Evolutionary conservation across 495 filamentous ascomycete genomes (phyloP).

Genomic region (Trichoderma orchidacearum): DNA sequence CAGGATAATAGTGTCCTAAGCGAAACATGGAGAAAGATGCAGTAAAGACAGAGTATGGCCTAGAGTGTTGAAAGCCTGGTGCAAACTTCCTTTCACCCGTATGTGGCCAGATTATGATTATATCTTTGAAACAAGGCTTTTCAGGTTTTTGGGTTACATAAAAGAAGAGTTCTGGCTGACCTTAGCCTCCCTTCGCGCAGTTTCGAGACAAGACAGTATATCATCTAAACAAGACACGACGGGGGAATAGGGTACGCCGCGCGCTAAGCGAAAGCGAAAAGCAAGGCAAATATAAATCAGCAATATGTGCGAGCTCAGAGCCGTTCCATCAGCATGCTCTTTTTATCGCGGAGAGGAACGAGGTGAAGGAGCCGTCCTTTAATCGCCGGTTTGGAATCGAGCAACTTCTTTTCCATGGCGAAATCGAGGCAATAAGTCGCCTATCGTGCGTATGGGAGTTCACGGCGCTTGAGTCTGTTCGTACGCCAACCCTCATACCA

Average conservation of each 20-base stretch:
- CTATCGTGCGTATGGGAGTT: slow-evolving; percentile 1
- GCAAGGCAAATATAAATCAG: background rate
- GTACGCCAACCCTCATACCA: slow-evolving; percentile 98
- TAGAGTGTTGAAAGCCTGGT: background rate
- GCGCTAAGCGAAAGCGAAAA: background rate
- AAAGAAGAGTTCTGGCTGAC: background rate
- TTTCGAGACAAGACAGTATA: background rate
- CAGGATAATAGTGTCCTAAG: background rate
- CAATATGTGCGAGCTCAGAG: too few relatives aligned
- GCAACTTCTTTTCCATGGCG: too few relatives aligned
- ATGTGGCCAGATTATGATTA: background rate
- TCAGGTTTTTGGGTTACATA: background rate
- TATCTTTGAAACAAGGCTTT: background rate
- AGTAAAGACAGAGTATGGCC: background rate
- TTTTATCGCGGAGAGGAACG: too few relatives aligned
- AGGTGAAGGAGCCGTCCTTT: too few relatives aligned
- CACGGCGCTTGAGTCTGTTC: slow-evolving; percentile 36
- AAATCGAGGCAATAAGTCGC: too few relatives aligned
- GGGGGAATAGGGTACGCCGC: background rate
- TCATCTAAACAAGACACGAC: background rate
- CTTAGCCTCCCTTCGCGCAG: background rate
- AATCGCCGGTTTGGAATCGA: too few relatives aligned
- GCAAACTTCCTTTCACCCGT: background rate
- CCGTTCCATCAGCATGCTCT: too few relatives aligned
- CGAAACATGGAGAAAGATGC: background rate